Evolutionary conservation across 1,284 basidiomycete species (phyloP).

Genomic region (Cryptococcus amylolentus): DNA sequence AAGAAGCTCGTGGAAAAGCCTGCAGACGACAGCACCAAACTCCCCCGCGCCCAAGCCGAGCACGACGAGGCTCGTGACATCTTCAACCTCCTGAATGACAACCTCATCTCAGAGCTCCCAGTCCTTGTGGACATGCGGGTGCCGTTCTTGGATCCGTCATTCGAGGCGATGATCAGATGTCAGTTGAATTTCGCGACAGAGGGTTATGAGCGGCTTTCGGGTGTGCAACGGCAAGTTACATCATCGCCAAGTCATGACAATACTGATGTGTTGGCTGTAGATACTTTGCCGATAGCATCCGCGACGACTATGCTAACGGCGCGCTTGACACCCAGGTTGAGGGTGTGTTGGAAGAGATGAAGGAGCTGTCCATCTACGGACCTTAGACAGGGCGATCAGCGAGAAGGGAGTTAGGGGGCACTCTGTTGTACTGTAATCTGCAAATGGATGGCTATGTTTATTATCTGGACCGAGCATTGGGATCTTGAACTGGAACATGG

Average conservation of each 20-base stretch:
- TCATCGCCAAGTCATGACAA: neutral
- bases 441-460: too few species aligned
- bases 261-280: neutral
- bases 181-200: slow-evolving; percentile 96
- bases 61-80: slow-evolving; percentile 89
- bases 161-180: slow-evolving; percentile 98
- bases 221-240: slow-evolving; percentile 73
- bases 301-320: slow-evolving; percentile 96
- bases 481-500: too few species aligned
- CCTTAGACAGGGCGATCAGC: slow-evolving; percentile 6
- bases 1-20: slow-evolving; percentile 91
- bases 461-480: too few species aligned
- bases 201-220: slow-evolving; percentile 94
- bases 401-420: neutral
- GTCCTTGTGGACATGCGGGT: slow-evolving; percentile 90
- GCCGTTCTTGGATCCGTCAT: slow-evolving; percentile 93
- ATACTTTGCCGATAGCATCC: slow-evolving; percentile 83
- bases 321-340: slow-evolving; percentile 95
- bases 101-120: slow-evolving; percentile 86
- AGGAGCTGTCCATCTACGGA: slow-evolving; percentile 82
- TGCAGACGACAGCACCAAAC: slow-evolving; percentile 84
- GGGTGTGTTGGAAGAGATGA: slow-evolving; percentile 91
- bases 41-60: slow-evolving; percentile 89
- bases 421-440: too few species aligned
- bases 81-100: slow-evolving; percentile 88